Evolutionary conservation across 2,329 filamentous ascomycete genomes (phyloP).

Genomic region (Claviceps digitariae): DNA sequence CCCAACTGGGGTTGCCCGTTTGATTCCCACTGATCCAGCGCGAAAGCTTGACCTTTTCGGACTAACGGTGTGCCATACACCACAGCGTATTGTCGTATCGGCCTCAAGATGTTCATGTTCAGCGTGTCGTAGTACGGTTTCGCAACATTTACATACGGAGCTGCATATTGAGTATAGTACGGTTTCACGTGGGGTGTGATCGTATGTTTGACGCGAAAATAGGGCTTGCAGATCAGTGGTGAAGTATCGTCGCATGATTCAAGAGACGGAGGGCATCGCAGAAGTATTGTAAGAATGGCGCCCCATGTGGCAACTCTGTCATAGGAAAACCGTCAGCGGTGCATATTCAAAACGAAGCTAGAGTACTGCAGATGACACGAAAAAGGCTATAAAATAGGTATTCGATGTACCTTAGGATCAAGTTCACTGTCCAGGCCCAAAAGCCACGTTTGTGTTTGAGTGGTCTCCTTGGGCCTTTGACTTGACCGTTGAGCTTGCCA

Average conservation of each 20-base stretch:
- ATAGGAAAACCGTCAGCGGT: background rate
- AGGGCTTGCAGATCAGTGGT: slow-evolving; percentile 71
- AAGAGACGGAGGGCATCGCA: slow-evolving; percentile 65
- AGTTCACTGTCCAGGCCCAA: slow-evolving; percentile 29
- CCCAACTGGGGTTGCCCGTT: slow-evolving; percentile 62
- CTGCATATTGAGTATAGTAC: slow-evolving; percentile 75
- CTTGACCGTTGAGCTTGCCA: slow-evolving; percentile 19
- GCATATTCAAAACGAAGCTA: background rate
- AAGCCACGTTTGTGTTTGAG: slow-evolving; percentile 15
- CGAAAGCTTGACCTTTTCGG: slow-evolving; percentile 51
- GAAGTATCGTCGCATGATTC: slow-evolving; percentile 55
- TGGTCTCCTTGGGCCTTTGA: slow-evolving; percentile 10
- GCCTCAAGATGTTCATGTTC: slow-evolving; percentile 53
- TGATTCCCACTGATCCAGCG: slow-evolving; percentile 62
- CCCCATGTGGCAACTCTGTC: slow-evolving; percentile 73
- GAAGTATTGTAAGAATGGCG: slow-evolving; percentile 62
- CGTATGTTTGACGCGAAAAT: slow-evolving; percentile 50
- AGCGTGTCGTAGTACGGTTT: slow-evolving; percentile 60
- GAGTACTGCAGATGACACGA: background rate
- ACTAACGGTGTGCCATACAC: slow-evolving; percentile 65
- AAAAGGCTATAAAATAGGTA: background rate
- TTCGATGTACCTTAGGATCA: slow-evolving; percentile 37
- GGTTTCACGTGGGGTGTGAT: slow-evolving; percentile 66
- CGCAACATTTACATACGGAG: slow-evolving; percentile 64
- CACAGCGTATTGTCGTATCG: slow-evolving; percentile 51